Percentiles rank a stretch among this genome's conserved stretches.
These are phyloP conservation scores for Xylaria sp. DNA, from an alignment of 2,329 filamentous ascomycete genomes.

Conservation along the genomic window DNA sequence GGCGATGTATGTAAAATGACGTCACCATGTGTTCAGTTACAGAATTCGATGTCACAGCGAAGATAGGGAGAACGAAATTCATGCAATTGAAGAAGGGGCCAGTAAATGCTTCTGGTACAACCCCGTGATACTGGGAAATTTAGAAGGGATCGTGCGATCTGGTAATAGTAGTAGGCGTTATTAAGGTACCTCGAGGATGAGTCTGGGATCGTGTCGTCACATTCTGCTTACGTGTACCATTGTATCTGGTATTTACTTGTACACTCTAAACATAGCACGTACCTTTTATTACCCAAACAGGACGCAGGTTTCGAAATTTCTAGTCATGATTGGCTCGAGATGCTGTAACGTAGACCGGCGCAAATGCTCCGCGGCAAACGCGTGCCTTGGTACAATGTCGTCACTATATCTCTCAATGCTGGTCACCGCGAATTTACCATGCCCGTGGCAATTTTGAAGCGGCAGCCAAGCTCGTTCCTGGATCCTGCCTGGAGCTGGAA, in stretches of 20 bases:
- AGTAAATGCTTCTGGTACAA: no score
- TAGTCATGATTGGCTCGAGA: slow-evolving; percentile 22
- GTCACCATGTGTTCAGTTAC: neutral
- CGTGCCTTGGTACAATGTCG: slow-evolving; percentile 26
- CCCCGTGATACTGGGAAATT: no score
- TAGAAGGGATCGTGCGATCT: no score
- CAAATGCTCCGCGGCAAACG: slow-evolving; percentile 35
- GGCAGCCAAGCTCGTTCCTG: neutral
- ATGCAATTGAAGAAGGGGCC: neutral
- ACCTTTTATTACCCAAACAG: slow-evolving; percentile 29
- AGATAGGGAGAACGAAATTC: neutral
- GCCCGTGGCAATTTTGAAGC: neutral
- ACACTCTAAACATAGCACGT: neutral
- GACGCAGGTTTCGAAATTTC: neutral
- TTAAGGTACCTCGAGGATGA: neutral
- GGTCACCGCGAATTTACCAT: neutral
- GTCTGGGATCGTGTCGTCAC: slow-evolving; percentile 23
- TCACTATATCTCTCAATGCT: slow-evolving; percentile 26
- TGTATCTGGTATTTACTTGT: neutral
- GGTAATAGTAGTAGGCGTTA: neutral
- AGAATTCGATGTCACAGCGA: neutral
- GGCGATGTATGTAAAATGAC: slow-evolving; percentile 1
- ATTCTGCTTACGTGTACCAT: neutral
- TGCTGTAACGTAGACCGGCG: slow-evolving; percentile 10
- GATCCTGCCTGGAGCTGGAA: slow-evolving; percentile 2